These are phyloP conservation scores for Diaporthe sp. DNA, from an alignment of 2,329 filamentous ascomycete species.

Conservation along the genomic window DNA sequence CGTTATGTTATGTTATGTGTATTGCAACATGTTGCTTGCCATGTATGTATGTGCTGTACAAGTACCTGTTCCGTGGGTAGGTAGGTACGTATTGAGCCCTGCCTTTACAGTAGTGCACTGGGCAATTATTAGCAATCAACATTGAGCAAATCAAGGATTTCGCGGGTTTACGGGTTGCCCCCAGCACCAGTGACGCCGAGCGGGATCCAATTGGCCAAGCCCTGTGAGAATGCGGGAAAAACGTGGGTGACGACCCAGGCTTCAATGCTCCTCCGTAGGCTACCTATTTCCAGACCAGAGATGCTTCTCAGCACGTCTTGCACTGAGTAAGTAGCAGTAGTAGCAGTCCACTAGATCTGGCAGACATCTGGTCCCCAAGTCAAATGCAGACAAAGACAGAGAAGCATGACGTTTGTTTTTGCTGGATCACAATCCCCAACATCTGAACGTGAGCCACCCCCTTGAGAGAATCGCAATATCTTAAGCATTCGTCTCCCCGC, in stretches of 20 bases:
- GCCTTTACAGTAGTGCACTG: neutral
- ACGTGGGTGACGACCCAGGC: no score
- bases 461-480: neutral
- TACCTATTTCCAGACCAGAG: no score
- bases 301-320: neutral
- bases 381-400: neutral
- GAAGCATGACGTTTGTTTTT: neutral
- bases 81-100: conserved; percentile 1
- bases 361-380: neutral
- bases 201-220: conserved; percentile 4
- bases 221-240: neutral
- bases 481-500: conserved; percentile 11
- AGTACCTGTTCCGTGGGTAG: neutral
- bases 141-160: neutral
- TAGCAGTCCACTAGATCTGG: neutral
- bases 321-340: no score
- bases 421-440: neutral
- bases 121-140: conserved; percentile 25
- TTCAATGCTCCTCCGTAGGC: no score
- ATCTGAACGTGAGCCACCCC: neutral
- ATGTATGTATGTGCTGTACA: conserved; percentile 4
- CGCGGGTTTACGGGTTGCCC: neutral
- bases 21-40: conserved; percentile 10
- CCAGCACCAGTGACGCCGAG: conserved; percentile 11
- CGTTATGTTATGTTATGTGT: conserved; percentile 5